Conservation (phyloP, 1,139 yeast genomes). For the Debaryomyces psychrophilus region DNA sequence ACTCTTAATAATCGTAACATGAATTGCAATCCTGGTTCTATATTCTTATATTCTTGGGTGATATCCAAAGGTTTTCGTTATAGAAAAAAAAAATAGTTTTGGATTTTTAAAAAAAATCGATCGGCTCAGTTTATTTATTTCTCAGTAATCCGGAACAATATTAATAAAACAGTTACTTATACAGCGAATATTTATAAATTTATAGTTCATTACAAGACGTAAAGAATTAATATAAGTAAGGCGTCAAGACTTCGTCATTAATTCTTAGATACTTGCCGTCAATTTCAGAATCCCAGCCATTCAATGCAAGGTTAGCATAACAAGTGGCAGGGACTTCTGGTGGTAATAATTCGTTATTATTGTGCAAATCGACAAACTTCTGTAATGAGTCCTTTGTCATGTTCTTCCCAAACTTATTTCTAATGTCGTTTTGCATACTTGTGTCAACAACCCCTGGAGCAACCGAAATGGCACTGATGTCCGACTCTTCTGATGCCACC, state of each 20-base stretch:
- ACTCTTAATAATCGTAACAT: conserved; percentile 8
- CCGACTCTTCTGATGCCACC: conserved; percentile 67
- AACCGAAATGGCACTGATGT: conserved; percentile 62
- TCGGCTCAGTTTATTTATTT: neutral
- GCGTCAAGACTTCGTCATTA: conserved; percentile 40
- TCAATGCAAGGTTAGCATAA: conserved; percentile 63
- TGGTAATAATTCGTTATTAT: conserved; percentile 54
- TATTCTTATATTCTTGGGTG: neutral
- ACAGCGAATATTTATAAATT: neutral
- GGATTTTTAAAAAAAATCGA: neutral
- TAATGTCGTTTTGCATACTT: conserved; percentile 76
- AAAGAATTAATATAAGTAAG: neutral
- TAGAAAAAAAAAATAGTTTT: neutral
- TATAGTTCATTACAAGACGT: neutral
- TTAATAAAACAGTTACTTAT: neutral
- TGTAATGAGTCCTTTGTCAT: conserved; percentile 63
- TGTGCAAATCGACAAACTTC: conserved; percentile 63
- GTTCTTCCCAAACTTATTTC: conserved; percentile 55
- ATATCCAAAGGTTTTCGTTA: neutral
- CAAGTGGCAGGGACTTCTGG: conserved; percentile 74
- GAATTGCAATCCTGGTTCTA: neutral
- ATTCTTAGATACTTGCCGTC: conserved; percentile 70
- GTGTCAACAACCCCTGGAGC: conserved; percentile 97
- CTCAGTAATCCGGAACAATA: neutral
- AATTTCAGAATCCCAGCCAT: conserved; percentile 55